Conservation (phyloP, 169 alveolate genomes). For the Eimeria nieschulzi region DNA sequence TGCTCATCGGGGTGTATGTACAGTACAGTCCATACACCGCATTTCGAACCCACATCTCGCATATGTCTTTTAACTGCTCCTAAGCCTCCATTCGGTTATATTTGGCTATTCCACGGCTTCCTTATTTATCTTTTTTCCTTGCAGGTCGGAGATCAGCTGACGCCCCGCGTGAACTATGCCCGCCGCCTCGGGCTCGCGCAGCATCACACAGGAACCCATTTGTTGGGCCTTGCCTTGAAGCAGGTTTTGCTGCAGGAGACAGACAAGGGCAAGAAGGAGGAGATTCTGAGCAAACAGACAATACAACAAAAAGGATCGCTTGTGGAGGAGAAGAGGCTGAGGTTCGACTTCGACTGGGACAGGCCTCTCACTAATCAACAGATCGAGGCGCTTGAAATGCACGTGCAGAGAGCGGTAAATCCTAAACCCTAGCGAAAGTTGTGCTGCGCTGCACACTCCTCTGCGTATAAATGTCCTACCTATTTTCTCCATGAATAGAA, state of each 20-base stretch:
- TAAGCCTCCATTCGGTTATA: too few species aligned
- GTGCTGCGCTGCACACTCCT: too few species aligned
- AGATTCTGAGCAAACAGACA: background rate
- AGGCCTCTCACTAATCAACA: slow-evolving; percentile 77
- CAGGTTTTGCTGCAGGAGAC: slow-evolving; percentile 82
- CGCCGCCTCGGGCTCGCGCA: slow-evolving; percentile 91
- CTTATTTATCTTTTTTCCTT: too few species aligned
- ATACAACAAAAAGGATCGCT: slow-evolving; percentile 88
- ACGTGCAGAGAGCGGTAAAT: slow-evolving; percentile 64
- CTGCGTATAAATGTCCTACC: too few species aligned
- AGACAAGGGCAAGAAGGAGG: slow-evolving; percentile 81
- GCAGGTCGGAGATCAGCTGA: slow-evolving; percentile 75
- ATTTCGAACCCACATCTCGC: too few species aligned
- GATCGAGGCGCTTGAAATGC: slow-evolving; percentile 41
- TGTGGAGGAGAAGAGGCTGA: slow-evolving; percentile 88
- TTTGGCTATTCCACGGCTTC: too few species aligned
- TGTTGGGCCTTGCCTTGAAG: slow-evolving; percentile 89
- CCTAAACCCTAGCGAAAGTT: background rate
- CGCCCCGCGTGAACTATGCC: slow-evolving; percentile 83
- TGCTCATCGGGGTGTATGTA: background rate
- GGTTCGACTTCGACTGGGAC: slow-evolving; percentile 88
- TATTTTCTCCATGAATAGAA: too few species aligned
- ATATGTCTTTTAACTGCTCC: too few species aligned
- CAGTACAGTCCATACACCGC: too few species aligned
- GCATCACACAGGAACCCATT: slow-evolving; percentile 94